phyloP scores from a whole-genome alignment of 805 yeast genomes.

The Isabelozyma gotoi region DNA sequence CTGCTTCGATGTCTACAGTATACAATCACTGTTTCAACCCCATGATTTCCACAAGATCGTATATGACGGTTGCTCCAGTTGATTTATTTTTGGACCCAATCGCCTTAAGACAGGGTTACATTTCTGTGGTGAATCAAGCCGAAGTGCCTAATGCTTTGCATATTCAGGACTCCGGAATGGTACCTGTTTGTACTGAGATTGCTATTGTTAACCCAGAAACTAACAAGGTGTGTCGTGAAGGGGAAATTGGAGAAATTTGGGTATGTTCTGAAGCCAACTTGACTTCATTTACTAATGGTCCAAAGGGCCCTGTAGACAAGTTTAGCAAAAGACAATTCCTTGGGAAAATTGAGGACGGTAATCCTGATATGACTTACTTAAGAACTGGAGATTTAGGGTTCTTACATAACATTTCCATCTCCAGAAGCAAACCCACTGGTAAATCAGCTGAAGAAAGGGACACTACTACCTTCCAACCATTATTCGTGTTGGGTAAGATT shows the following conservation, averaged over 20 bases:
- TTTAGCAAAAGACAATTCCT: constrained; percentile 53
- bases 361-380: constrained; percentile 57
- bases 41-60: constrained; percentile 79
- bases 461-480: constrained; percentile 58
- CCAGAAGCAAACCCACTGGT: constrained; percentile 29
- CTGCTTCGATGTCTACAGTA: constrained; percentile 71
- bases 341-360: constrained; percentile 65
- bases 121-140: constrained; percentile 74
- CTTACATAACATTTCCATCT: constrained; percentile 65
- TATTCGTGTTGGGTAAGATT: constrained; percentile 82
- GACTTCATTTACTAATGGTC: constrained; percentile 55
- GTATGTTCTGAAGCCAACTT: constrained; percentile 86
- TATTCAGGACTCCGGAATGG: constrained; percentile 93
- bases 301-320: constrained; percentile 49
- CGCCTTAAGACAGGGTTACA: constrained; percentile 85
- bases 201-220: constrained; percentile 97
- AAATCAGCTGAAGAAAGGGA: constrained; percentile 13
- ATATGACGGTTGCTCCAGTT: constrained; percentile 84
- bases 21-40: constrained; percentile 83
- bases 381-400: constrained; percentile 96
- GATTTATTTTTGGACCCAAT: constrained; percentile 84
- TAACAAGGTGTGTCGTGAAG: constrained; percentile 68
- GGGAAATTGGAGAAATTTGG: constrained; percentile 98
- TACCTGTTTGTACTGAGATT: constrained; percentile 89
- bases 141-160: constrained; percentile 68